Conservation (phyloP, 2,329 filamentous ascomycete genomes). For the Torrubiella hemipterigena region DNA sequence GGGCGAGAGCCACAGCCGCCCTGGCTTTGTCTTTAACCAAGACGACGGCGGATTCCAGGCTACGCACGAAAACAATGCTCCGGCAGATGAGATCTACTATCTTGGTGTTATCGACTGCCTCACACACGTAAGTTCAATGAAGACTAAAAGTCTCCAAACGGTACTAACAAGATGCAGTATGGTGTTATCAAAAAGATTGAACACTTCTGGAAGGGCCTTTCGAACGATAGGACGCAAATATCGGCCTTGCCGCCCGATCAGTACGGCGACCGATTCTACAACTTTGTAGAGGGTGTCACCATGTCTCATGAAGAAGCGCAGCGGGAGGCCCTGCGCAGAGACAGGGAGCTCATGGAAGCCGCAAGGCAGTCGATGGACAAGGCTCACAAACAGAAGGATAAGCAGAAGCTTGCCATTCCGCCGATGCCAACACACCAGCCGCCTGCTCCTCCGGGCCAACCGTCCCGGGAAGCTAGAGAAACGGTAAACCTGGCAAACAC, state of each 20-base stretch:
- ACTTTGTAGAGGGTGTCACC: constrained; percentile 82
- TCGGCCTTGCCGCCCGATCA: constrained; percentile 82
- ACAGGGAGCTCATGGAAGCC: constrained; percentile 45
- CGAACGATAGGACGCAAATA: constrained; percentile 72
- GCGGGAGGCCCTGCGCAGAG: constrained; percentile 47
- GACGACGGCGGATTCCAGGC: constrained; percentile 90
- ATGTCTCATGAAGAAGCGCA: constrained; percentile 79
- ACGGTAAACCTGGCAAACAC: constrained; percentile 26
- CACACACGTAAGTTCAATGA: constrained; percentile 63
- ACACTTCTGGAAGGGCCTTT: constrained; percentile 93
- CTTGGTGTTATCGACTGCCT: constrained; percentile 96
- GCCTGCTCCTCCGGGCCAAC: constrained; percentile 24
- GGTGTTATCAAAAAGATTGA: constrained; percentile 89
- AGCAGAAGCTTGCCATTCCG: constrained; percentile 21
- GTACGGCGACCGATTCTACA: constrained; percentile 88
- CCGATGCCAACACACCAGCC: constrained; percentile 34
- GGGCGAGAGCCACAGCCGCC: constrained; percentile 58
- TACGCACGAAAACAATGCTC: constrained; percentile 77
- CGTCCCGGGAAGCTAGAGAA: constrained; percentile 25
- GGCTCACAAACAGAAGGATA: constrained; percentile 24
- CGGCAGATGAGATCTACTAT: constrained; percentile 92
- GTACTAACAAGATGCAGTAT: constrained; percentile 46
- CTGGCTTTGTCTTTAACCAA: constrained; percentile 73
- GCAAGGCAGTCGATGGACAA: constrained; percentile 21
- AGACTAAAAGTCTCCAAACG: background rate